phyloP scores from a whole-genome alignment of 768 basidiomycete genomes.

The Leccinum disarticulatum region DNA sequence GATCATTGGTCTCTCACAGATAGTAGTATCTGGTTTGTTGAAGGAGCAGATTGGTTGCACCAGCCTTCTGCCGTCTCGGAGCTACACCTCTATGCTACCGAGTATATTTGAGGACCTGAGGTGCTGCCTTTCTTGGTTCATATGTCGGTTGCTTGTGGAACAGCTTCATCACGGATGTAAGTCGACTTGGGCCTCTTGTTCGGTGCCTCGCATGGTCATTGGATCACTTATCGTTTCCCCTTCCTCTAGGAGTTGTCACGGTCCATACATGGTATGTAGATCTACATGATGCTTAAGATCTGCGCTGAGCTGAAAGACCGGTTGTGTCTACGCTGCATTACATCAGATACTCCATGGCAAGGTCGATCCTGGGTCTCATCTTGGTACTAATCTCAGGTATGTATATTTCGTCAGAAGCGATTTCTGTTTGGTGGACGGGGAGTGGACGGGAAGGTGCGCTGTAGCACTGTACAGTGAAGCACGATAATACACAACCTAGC shows the following conservation, averaged over 20 bases:
- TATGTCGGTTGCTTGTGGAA: not conserved
- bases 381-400: not conserved
- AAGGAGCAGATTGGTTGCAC: no score
- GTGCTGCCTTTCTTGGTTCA: not conserved
- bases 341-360: not conserved
- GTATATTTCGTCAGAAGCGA: not conserved
- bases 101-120: not conserved
- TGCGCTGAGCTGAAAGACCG: no score
- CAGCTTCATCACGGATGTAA: not conserved
- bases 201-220: not conserved
- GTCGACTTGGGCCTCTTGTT: not conserved
- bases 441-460: not conserved
- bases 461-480: no score
- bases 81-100: no score
- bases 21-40: no score
- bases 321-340: not conserved
- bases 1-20: no score
- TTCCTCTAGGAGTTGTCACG: not conserved
- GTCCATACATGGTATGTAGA: no score
- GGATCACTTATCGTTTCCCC: not conserved
- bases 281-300: no score
- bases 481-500: no score
- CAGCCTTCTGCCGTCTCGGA: no score
- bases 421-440: not conserved
- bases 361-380: not conserved